Evolutionary conservation across 2,329 filamentous ascomycete species (phyloP).

Genomic region (Zasmidium angulare): DNA sequence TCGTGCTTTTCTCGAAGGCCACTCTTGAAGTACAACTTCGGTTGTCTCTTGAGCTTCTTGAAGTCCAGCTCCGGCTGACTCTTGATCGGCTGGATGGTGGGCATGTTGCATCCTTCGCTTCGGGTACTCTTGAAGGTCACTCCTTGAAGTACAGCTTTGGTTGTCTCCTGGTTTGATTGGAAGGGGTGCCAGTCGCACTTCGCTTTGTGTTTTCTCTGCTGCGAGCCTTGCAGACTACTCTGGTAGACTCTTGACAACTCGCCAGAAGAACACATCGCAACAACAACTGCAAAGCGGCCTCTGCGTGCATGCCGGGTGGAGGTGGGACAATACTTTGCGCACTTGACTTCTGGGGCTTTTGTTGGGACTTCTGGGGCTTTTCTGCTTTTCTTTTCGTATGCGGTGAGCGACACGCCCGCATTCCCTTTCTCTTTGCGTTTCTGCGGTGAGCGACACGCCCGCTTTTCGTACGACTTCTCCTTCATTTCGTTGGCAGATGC

Average conservation of each 20-base stretch:
- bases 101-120: too few relatives aligned
- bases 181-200: too few relatives aligned
- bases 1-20: background rate
- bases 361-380: too few relatives aligned
- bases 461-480: background rate
- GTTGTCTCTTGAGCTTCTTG: background rate
- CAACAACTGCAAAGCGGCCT: constrained; percentile 7
- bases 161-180: background rate
- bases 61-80: too few relatives aligned
- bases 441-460: background rate
- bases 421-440: background rate
- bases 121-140: too few relatives aligned
- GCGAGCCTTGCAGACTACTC: too few relatives aligned
- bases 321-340: constrained; percentile 1
- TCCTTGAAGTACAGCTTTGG: constrained; percentile 1
- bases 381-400: background rate
- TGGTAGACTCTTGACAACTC: too few relatives aligned
- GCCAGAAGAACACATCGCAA: too few relatives aligned
- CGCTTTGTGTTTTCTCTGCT: too few relatives aligned
- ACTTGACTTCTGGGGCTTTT: background rate
- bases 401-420: background rate
- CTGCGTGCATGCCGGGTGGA: constrained; percentile 8
- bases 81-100: too few relatives aligned
- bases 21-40: background rate
- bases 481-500: too few relatives aligned